Evolutionary conservation across 768 basidiomycete genomes (phyloP).

Genomic region (Chalciporus pseudorubinellus): DNA sequence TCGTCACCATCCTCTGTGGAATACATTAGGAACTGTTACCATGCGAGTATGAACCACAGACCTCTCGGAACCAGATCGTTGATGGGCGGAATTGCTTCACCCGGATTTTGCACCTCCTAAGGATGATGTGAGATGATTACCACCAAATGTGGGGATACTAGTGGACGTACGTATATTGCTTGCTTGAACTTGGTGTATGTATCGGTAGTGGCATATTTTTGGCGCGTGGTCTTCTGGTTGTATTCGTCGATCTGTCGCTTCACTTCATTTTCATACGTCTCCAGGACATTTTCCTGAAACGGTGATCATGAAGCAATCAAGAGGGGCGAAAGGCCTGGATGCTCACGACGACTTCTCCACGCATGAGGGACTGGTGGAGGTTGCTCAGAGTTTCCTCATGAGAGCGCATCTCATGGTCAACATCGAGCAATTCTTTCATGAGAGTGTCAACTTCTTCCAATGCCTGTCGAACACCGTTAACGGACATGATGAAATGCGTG

Average conservation of each 20-base stretch:
- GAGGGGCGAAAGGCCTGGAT: background rate
- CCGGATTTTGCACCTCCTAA: conserved; percentile 68
- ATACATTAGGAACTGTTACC: background rate
- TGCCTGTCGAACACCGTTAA: conserved; percentile 36
- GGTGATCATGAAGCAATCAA: background rate
- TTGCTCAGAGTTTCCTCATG: conserved; percentile 54
- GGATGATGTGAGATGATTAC: conserved; percentile 6
- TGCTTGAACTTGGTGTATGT: conserved; percentile 63
- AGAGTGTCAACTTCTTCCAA: conserved; percentile 59
- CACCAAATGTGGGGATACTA: background rate
- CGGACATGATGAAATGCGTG: background rate
- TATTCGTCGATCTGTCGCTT: conserved; percentile 46
- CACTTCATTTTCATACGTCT: conserved; percentile 50
- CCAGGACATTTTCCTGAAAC: conserved; percentile 49
- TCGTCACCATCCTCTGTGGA: conserved; percentile 71
- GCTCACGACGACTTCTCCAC: conserved; percentile 60
- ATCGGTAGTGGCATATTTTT: conserved; percentile 69
- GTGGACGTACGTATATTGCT: conserved; percentile 57
- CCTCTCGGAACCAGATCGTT: conserved; percentile 71
- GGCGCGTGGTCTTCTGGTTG: conserved; percentile 61
- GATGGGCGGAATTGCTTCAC: conserved; percentile 71
- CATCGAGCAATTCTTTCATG: conserved; percentile 69
- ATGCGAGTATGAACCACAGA: conserved; percentile 20
- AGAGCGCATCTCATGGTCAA: conserved; percentile 55
- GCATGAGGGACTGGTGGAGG: conserved; percentile 54